Base-by-base conservation (phyloP, 257 asterid species). In the Ophiorrhiza pumila region DNA sequence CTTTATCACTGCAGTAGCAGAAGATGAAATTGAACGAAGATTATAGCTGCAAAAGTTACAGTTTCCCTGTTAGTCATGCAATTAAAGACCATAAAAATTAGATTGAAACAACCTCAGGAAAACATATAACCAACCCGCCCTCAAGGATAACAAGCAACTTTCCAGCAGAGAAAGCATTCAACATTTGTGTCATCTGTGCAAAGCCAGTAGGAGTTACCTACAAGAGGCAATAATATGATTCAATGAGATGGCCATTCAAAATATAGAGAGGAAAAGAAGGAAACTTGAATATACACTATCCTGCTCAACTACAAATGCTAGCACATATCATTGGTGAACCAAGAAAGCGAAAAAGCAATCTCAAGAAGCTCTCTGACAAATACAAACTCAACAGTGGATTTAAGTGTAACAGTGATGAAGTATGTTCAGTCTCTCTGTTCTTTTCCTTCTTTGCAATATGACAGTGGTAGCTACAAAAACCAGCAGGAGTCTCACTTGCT, bases 141-240 rank as follows among this genome's bases (percentile, higher is more conserved):
- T 91, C 99, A 62, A 94, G 97, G 76, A 94, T 89, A 76, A 91
- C 97, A 77, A 94, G 88, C 78, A 94, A 83, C 86, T 91, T 94
- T 85, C 99, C 96, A 82, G 87, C 87, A 65, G 96, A 86, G 31
- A 94, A 74, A 53, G 84, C 81, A 84, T 76, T 77, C 78, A 92
- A 79, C 95, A 91, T 91, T 60, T 86, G 85, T 57, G 97, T 90
- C 99, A 94, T 90, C 82, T 81, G 92, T 73, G 97, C 96, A 87
- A 84, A 91, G 76, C 99, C 99, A 70, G 77, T 76, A 62, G 97
- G 99, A 74, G 99, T 87, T 62, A 91, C 91, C 99, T 94, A 65
- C 74, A 80, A 64, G 27, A 74, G n/a, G 69, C 45, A 78, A 55
- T 35, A 8, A 50, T 29, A 37, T 4, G 55, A 47, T 50, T 31